A percentile compares a stretch with the other conserved stretches of the same genome.
phyloP scores from a whole-genome alignment of 768 basidiomycete genomes.

The Mycena venus region DNA sequence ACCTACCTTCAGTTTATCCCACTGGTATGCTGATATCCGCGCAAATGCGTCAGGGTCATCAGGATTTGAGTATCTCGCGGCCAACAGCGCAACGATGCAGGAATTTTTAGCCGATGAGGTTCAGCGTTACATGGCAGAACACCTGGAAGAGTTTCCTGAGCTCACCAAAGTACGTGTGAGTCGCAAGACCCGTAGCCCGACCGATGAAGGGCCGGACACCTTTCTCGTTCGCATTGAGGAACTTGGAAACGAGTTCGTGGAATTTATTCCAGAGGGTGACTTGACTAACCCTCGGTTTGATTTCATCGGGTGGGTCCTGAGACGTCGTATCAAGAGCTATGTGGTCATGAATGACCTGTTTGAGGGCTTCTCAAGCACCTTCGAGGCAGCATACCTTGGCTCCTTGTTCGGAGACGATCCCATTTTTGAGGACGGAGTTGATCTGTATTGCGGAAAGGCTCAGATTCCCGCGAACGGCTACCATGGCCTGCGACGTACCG shows the following conservation, averaged over 20 bases:
- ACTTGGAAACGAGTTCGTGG: background rate
- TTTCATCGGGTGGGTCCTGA: background rate
- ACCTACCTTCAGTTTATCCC: background rate
- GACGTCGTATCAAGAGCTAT: background rate
- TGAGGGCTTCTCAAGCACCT: background rate
- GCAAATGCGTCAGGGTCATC: background rate
- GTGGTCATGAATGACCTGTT: background rate
- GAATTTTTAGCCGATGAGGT: background rate
- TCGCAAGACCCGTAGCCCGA: background rate
- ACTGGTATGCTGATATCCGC: background rate
- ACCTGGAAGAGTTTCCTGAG: background rate
- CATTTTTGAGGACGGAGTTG: background rate
- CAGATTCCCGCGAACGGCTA: slow-evolving; percentile 16
- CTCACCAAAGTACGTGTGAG: background rate
- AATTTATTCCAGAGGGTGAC: background rate
- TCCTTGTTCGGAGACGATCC: background rate
- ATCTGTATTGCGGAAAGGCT: background rate
- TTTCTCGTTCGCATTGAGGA: background rate
- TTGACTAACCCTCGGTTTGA: background rate
- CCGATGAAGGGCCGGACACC: background rate
- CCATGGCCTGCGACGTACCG: slow-evolving; percentile 21
- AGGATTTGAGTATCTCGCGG: background rate
- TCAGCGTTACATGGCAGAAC: background rate
- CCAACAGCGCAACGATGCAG: background rate
- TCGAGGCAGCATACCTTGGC: background rate